Evolutionary conservation across 2,329 filamentous ascomycete species (phyloP).

Genomic region (Harringtonia aguacate): DNA sequence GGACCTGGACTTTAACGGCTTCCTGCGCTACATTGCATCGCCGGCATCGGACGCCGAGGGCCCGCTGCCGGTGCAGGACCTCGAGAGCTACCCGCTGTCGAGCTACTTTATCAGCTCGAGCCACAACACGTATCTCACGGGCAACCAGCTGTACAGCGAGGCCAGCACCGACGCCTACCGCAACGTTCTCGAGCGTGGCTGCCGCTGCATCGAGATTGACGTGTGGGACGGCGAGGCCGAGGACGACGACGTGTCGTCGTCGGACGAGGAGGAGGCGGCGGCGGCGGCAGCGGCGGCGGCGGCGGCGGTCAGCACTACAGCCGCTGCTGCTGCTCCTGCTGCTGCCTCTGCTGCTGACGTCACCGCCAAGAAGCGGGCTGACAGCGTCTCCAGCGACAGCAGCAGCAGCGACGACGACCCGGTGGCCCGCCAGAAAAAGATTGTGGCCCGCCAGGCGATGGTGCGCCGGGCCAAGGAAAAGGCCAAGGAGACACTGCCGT

Average conservation of each 20-base stretch:
- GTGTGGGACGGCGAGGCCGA: slow-evolving; percentile 78
- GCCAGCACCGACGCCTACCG: slow-evolving; percentile 86
- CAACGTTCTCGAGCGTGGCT: slow-evolving; percentile 70
- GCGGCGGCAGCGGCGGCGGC: background rate
- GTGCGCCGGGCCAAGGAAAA: slow-evolving; percentile 55
- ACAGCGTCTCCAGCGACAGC: background rate
- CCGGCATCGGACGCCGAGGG: slow-evolving; percentile 30
- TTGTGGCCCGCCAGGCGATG: slow-evolving; percentile 41
- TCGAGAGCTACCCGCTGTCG: slow-evolving; percentile 63
- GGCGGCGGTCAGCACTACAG: too few species aligned
- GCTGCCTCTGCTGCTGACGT: too few species aligned
- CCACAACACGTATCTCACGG: slow-evolving; percentile 88
- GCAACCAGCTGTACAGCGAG: slow-evolving; percentile 76
- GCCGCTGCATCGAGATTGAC: slow-evolving; percentile 87
- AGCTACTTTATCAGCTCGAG: slow-evolving; percentile 93
- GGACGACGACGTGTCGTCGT: slow-evolving; percentile 59
- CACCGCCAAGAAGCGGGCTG: background rate
- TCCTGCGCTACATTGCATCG: slow-evolving; percentile 47
- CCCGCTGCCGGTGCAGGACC: slow-evolving; percentile 31
- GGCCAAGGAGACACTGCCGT: too few species aligned
- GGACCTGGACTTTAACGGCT: slow-evolving; percentile 36
- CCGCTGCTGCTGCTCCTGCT: too few species aligned
- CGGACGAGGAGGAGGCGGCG: slow-evolving; percentile 14
- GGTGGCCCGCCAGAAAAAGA: slow-evolving; percentile 1
- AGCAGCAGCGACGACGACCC: slow-evolving; percentile 19